phyloP scores from a whole-genome alignment of 1,284 basidiomycete genomes.

The Veloboletus limbatus region DNA sequence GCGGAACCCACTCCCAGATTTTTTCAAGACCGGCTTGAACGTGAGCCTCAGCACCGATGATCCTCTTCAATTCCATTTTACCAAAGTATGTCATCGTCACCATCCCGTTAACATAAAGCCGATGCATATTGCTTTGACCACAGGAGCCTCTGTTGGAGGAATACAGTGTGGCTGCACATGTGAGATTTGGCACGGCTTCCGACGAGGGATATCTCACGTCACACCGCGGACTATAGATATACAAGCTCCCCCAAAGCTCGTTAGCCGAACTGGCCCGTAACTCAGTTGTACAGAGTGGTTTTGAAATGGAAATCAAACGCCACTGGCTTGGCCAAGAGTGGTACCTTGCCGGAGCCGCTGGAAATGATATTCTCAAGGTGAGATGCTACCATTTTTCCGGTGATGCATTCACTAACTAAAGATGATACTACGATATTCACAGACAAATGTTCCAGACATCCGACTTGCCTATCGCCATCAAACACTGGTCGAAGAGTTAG shows the following conservation, averaged over 20 bases:
- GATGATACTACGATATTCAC: not conserved
- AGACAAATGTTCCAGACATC: slow-evolving; percentile 96
- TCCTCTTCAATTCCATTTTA: slow-evolving; percentile 94
- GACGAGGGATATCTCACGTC: not conserved
- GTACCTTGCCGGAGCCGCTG: slow-evolving; percentile 84
- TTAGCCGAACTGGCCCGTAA: slow-evolving; percentile 92
- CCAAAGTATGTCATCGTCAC: slow-evolving; percentile 57
- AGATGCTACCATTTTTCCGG: slow-evolving; percentile 12
- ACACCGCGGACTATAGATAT: slow-evolving; percentile 55
- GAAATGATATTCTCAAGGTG: slow-evolving; percentile 92
- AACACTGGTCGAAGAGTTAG: slow-evolving; percentile 84
- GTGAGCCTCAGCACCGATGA: slow-evolving; percentile 97
- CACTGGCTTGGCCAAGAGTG: slow-evolving; percentile 94
- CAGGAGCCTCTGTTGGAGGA: slow-evolving; percentile 95
- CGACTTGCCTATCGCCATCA: slow-evolving; percentile 87
- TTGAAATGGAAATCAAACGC: slow-evolving; percentile 98
- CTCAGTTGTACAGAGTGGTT: slow-evolving; percentile 94
- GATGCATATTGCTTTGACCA: not conserved
- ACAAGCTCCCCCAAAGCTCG: slow-evolving; percentile 85
- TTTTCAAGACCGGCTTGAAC: slow-evolving; percentile 95
- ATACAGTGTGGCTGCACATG: slow-evolving; percentile 96
- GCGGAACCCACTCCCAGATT: slow-evolving; percentile 95
- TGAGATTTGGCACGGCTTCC: slow-evolving; percentile 36
- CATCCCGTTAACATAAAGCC: not conserved
- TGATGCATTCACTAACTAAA: slow-evolving; percentile 14